These are phyloP conservation scores for Monascus ruber DNA, from an alignment of 2,329 filamentous ascomycete genomes.

Conservation along the genomic window DNA sequence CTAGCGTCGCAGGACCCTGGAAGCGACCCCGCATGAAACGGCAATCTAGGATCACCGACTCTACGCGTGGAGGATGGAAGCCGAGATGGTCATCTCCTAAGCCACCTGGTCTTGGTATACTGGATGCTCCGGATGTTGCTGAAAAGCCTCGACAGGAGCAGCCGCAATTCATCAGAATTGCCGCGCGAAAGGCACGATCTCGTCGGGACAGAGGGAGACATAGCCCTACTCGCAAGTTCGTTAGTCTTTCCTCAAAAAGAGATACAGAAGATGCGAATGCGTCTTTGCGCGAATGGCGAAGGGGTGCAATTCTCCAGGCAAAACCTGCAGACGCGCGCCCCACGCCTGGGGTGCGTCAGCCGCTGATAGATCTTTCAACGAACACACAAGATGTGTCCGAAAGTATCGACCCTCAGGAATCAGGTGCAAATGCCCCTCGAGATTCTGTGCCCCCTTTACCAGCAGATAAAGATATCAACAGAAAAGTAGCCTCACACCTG, in stretches of 20 bases:
- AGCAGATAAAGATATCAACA: background rate
- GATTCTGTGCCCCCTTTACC: background rate
- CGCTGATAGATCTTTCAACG: constrained; percentile 11
- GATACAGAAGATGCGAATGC: constrained; percentile 46
- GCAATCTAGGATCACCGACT: constrained; percentile 27
- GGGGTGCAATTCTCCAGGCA: constrained; percentile 30
- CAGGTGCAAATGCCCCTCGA: no score
- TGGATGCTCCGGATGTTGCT: constrained; percentile 37
- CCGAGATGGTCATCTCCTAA: constrained; percentile 11
- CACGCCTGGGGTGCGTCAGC: constrained; percentile 11
- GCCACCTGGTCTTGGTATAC: constrained; percentile 34
- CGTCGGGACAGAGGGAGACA: constrained; percentile 39
- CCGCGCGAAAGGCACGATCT: constrained; percentile 40
- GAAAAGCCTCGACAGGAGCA: constrained; percentile 17
- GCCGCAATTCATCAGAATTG: constrained; percentile 46
- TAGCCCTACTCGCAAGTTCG: constrained; percentile 40
- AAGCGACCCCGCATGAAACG: constrained; percentile 17
- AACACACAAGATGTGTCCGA: constrained; percentile 4
- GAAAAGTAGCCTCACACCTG: background rate
- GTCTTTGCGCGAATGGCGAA: constrained; percentile 41
- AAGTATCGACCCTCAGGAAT: no score
- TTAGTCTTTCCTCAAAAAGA: constrained; percentile 39
- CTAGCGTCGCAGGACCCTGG: constrained; percentile 2
- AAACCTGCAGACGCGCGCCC: constrained; percentile 9
- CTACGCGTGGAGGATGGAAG: constrained; percentile 12